Evolutionary conservation across 805 yeast species (phyloP).

Genomic region (Pichia exigua): DNA sequence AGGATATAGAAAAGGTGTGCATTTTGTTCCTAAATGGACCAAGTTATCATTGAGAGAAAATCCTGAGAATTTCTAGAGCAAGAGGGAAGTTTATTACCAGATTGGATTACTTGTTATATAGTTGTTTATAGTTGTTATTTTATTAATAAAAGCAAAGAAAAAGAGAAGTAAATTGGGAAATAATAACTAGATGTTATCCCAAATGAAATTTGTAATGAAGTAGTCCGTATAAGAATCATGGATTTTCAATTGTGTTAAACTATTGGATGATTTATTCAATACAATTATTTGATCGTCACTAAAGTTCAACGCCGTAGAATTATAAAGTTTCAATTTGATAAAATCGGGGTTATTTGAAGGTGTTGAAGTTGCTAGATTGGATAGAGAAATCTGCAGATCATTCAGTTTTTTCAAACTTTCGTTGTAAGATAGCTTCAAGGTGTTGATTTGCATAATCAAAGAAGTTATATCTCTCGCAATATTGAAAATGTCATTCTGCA

Average conservation of each 20-base stretch:
- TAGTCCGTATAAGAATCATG: slow-evolving; percentile 51
- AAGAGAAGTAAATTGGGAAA: neutral
- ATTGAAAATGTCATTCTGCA: slow-evolving; percentile 40
- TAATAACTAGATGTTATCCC: slow-evolving; percentile 53
- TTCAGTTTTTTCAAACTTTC: slow-evolving; percentile 31
- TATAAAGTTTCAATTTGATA: slow-evolving; percentile 51
- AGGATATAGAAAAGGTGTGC: slow-evolving; percentile 83
- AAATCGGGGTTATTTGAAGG: slow-evolving; percentile 24
- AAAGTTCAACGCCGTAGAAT: slow-evolving; percentile 50
- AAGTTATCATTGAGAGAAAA: slow-evolving; percentile 71
- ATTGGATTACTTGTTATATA: neutral
- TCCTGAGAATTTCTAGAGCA: slow-evolving; percentile 60
- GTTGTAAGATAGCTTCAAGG: slow-evolving; percentile 31
- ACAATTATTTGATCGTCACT: slow-evolving; percentile 39
- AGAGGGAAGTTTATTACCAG: too few species aligned
- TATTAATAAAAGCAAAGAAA: neutral
- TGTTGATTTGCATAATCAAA: slow-evolving; percentile 37
- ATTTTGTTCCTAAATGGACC: slow-evolving; percentile 88
- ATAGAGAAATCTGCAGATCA: slow-evolving; percentile 24
- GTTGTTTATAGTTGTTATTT: neutral
- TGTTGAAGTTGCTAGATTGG: slow-evolving; percentile 19
- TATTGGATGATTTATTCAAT: slow-evolving; percentile 38
- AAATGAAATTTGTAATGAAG: slow-evolving; percentile 66
- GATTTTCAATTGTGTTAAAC: slow-evolving; percentile 43
- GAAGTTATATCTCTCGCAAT: slow-evolving; percentile 47